A percentile compares a stretch with the other conserved stretches of the same genome.
These are phyloP conservation scores for Dendrobium catenatum DNA, from an alignment of 106 monocot species.

Conservation along the genomic window DNA sequence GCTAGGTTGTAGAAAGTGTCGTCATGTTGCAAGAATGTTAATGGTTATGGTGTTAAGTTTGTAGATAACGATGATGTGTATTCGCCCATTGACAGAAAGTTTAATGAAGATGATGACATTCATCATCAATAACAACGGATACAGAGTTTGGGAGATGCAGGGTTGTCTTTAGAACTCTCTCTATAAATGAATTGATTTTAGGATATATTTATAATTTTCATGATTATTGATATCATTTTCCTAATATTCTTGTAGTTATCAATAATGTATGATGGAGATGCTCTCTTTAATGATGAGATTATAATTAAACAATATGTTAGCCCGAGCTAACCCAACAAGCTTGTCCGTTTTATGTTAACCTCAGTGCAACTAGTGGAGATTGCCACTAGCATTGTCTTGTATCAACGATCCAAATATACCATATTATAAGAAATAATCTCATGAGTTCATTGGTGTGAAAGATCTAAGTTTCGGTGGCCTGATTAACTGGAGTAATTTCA, in stretches of 20 bases:
- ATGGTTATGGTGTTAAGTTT: neutral
- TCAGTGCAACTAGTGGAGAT: neutral
- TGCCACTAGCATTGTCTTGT: neutral
- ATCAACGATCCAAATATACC: no score
- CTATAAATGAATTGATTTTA: neutral
- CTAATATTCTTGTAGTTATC: neutral
- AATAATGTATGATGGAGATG: neutral
- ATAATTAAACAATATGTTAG: neutral
- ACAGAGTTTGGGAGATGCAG: neutral
- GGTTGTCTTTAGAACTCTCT: neutral
- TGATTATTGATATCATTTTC: neutral
- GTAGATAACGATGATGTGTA: neutral
- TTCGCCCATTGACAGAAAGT: neutral
- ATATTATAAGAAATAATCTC: no score
- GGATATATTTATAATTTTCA: neutral
- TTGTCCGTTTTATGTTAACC: neutral
- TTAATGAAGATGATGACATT: neutral
- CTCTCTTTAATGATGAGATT: neutral
- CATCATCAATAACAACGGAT: neutral
- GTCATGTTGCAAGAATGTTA: neutral
- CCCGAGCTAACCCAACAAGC: neutral
- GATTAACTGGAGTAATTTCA: no score
- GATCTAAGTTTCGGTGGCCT: no score
- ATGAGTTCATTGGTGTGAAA: no score
- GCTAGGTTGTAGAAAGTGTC: neutral